phyloP scores from a whole-genome alignment of 495 filamentous ascomycete species.

The Trichoderma orchidacearum region DNA sequence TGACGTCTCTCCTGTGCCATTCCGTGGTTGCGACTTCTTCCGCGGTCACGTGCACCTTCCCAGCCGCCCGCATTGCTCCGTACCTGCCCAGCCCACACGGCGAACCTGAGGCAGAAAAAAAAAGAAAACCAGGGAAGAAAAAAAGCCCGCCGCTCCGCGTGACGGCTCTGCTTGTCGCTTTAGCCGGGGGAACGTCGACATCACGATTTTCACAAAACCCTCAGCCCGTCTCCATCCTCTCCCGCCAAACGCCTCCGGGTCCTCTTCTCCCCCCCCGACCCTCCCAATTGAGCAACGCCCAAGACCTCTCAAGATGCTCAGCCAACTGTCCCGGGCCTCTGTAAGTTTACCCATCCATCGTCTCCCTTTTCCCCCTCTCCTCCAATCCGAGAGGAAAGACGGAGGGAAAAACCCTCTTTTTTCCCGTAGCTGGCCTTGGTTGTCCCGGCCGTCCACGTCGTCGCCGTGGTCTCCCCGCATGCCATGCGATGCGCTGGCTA shows the following conservation, averaged over 20 bases:
- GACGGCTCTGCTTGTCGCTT: background rate
- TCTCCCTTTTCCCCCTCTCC: background rate
- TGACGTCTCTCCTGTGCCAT: background rate
- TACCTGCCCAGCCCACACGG: background rate
- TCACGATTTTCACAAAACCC: constrained; percentile 6
- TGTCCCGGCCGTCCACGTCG: background rate
- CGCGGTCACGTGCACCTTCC: background rate
- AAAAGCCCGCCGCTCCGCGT: background rate
- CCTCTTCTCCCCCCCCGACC: background rate
- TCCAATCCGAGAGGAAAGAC: background rate
- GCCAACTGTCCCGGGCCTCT: constrained; percentile 11
- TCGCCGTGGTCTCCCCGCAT: background rate
- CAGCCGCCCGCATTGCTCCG: too few relatives aligned
- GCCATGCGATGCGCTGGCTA: background rate
- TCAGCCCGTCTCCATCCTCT: background rate
- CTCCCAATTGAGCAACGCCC: constrained; percentile 12
- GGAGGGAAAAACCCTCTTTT: background rate
- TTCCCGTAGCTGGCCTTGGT: background rate
- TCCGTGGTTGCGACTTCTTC: background rate
- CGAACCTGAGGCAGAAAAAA: background rate
- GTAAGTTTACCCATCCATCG: too few relatives aligned
- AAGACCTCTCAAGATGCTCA: constrained; percentile 16
- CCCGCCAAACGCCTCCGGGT: background rate
- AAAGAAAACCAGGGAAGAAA: background rate
- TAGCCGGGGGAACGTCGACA: background rate